Conservation (phyloP, 2,329 filamentous ascomycete species). For the Cordyceps pruinosa region DNA sequence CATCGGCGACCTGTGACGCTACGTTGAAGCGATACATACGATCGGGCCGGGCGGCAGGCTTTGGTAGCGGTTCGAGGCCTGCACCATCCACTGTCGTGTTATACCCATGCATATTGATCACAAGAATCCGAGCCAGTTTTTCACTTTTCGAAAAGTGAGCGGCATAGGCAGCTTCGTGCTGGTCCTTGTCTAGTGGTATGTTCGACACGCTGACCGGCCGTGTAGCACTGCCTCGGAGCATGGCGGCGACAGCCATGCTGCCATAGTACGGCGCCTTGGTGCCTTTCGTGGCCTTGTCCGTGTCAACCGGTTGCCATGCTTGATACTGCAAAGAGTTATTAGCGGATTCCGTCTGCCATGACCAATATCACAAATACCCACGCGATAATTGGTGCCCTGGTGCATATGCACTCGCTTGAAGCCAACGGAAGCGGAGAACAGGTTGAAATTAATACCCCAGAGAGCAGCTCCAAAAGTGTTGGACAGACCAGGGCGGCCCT, state of each 20-base stretch:
- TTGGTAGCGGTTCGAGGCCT: slow-evolving; percentile 18
- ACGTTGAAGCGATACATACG: slow-evolving; percentile 35
- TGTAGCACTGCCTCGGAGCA: slow-evolving; percentile 34
- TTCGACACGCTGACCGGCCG: slow-evolving; percentile 39
- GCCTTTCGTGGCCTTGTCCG: slow-evolving; percentile 40
- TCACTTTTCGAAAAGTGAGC: slow-evolving; percentile 34
- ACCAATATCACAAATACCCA: slow-evolving; percentile 14
- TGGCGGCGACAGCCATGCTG: slow-evolving; percentile 25
- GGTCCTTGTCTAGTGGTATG: slow-evolving; percentile 33
- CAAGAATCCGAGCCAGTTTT: slow-evolving; percentile 39
- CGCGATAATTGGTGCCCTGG: slow-evolving; percentile 54
- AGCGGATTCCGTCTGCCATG: no score
- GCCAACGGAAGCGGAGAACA: slow-evolving; percentile 48
- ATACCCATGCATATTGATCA: slow-evolving; percentile 53
- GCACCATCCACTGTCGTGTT: slow-evolving; percentile 47
- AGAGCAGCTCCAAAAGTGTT: slow-evolving; percentile 60
- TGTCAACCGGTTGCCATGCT: slow-evolving; percentile 51
- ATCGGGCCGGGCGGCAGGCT: slow-evolving; percentile 23
- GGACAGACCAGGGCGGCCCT: slow-evolving; percentile 54
- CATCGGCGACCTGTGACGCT: slow-evolving; percentile 23
- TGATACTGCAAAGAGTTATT: background rate
- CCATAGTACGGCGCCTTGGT: slow-evolving; percentile 61
- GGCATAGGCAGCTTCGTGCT: slow-evolving; percentile 46
- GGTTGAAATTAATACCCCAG: slow-evolving; percentile 58
- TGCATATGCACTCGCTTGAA: slow-evolving; percentile 57